Conservation (phyloP, 257 asterid species). For the Perilla frutescens region DNA sequence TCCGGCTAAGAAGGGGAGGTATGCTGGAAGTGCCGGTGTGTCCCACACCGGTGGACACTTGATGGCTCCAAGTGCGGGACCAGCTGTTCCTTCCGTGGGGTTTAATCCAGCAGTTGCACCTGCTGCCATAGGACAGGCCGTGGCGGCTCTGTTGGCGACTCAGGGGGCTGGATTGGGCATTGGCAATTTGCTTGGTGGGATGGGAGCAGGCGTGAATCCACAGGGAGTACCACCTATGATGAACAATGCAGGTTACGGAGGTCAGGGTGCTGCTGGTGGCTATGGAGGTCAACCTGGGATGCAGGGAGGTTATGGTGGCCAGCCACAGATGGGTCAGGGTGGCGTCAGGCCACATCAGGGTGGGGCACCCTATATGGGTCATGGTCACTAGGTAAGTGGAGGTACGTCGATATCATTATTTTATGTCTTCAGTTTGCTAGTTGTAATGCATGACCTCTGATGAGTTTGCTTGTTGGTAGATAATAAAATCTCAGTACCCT, state of each 20-base stretch:
- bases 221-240: conserved; percentile 72
- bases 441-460: neutral
- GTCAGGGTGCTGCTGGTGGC: conserved; percentile 62
- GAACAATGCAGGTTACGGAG: conserved; percentile 75
- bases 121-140: conserved; percentile 90
- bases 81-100: conserved; percentile 60
- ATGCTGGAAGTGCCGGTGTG: conserved; percentile 56
- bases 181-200: conserved; percentile 88
- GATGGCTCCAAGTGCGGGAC: conserved; percentile 90
- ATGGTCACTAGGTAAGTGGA: conserved; percentile 75
- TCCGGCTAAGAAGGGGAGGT: conserved; percentile 82
- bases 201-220: conserved; percentile 67
- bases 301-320: conserved; percentile 77
- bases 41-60: conserved; percentile 77
- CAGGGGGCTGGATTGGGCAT: conserved; percentile 89
- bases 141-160: conserved; percentile 81
- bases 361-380: conserved; percentile 90
- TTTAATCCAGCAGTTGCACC: conserved; percentile 77
- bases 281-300: conserved; percentile 80
- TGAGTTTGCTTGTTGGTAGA: conserved; percentile 1
- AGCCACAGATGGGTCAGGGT: conserved; percentile 86
- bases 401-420: conserved; percentile 30
- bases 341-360: conserved; percentile 86
- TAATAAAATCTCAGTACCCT: neutral
- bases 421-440: conserved; percentile 1